Base-by-base conservation (phyloP, 352 stramenopile genomes). In the Phytopythium chamaehyphon region DNA sequence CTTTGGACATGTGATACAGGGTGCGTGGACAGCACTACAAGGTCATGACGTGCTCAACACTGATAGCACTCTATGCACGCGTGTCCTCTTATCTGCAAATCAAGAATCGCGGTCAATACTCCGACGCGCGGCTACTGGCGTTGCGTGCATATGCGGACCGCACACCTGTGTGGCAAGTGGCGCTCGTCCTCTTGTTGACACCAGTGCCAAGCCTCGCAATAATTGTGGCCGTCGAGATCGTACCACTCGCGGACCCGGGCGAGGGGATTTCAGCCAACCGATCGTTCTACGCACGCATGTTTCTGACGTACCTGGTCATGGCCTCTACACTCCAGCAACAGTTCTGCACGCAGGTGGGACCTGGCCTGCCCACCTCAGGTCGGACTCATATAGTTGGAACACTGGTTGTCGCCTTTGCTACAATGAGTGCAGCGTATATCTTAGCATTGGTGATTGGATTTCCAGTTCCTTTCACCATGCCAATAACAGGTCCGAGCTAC, bases 401-500 rank as follows among this genome's bases (percentile, higher is more conserved):
- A 21, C 11, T 51, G 1, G 35, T 26, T 8, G 22, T 38, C 8
- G 44, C 28, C 9, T 23, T 31, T 6, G 24, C 54, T 0, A 56
- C 24, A 16, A 48, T 28, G 2, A 15, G 38, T 11, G 24, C 55
- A 2, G 14, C 59, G 10, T 38, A 50, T 28, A 7, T 37, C 16
- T 10, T 37, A 2, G 23, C 24, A 15, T 10, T 28, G 12, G 24
- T 3, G 0, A 10, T 50, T 12, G 26, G 44, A 7, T 50, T 50
- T 18, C 43, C 43, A 7, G 23, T 49, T 3, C 44, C 44, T 4
- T 50, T 50, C 8, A 39, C 44, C 5, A 50, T 50, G 5, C 44
- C 33, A 8, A 9, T 50, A 5, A 39, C 23, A 16, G 44, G 24
- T 7, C 23, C 28, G 44, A 38, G 12, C n/a, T 38, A 50, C n/a